Conservation (phyloP, 2,329 filamentous ascomycete species). For the Cladophialophora immunda region DNA sequence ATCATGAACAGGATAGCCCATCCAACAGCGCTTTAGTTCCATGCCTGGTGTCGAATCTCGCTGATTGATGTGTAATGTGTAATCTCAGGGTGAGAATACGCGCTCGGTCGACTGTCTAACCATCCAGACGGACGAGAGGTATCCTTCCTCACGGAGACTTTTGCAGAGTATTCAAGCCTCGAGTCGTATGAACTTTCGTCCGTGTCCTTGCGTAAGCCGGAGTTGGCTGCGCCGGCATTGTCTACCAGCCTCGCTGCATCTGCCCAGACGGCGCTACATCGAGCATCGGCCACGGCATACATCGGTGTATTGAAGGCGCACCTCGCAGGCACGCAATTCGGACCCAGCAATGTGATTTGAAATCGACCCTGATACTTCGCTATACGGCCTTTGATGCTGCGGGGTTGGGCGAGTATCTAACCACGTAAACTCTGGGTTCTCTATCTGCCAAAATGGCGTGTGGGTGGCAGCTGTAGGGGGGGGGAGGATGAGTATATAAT, state of each 20-base stretch:
- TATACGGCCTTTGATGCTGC: neutral
- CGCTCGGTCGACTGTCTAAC: neutral
- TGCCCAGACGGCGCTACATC: too few species aligned
- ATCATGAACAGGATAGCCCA: neutral
- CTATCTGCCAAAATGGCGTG: too few species aligned
- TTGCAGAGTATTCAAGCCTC: neutral
- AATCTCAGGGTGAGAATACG: neutral
- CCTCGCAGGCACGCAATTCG: neutral
- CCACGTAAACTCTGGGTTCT: too few species aligned
- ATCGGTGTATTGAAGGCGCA: neutral
- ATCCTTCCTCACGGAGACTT: neutral
- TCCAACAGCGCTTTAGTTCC: neutral
- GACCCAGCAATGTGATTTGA: neutral
- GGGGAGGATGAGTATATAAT: too few species aligned
- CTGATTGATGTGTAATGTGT: neutral
- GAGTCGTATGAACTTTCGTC: conserved; percentile 1
- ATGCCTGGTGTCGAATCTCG: neutral
- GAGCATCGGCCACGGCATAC: neutral
- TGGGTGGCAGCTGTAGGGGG: too few species aligned
- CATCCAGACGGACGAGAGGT: neutral
- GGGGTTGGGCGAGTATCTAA: neutral
- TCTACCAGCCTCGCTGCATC: neutral
- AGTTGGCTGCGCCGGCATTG: neutral
- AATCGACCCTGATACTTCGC: neutral
- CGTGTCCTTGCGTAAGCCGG: neutral